A percentile compares a stretch with the other conserved stretches of the same genome.
Evolutionary conservation across 192 early-diverging fungal species (phyloP).

Genomic region (Piromyces finnis): DNA sequence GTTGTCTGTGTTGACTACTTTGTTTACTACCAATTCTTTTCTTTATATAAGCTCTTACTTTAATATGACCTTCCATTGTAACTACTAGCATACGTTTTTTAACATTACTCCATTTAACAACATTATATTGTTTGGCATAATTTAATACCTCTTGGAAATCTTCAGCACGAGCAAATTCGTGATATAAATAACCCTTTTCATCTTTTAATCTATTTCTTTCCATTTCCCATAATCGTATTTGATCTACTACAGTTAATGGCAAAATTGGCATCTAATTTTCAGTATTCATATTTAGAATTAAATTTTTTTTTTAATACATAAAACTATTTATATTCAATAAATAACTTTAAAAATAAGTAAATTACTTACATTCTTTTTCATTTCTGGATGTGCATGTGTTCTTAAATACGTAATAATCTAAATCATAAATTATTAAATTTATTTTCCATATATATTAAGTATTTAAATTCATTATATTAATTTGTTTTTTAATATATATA

Average conservation of each 20-base stretch:
- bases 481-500: no score
- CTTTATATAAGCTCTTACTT: constrained; percentile 31
- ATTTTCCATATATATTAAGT: background rate
- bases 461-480: constrained; percentile 1
- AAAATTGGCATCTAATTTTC: constrained; percentile 41
- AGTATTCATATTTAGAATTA: no score
- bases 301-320: no score
- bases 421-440: no score
- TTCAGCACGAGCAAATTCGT: constrained; percentile 44
- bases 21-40: background rate
- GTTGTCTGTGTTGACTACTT: no score
- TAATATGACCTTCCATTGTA: constrained; percentile 48
- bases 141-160: constrained; percentile 57
- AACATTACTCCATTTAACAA: constrained; percentile 57
- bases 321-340: background rate
- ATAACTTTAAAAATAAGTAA: background rate
- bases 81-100: constrained; percentile 55
- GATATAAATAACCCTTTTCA: constrained; percentile 43
- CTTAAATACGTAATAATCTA: constrained; percentile 82
- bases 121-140: constrained; percentile 58
- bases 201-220: constrained; percentile 60
- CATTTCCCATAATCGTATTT: constrained; percentile 90
- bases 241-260: constrained; percentile 83
- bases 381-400: constrained; percentile 80
- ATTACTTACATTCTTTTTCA: constrained; percentile 44